These are phyloP conservation scores for Coffea humblotiana DNA, from an alignment of 305 asterid genomes.

Conservation along the genomic window DNA sequence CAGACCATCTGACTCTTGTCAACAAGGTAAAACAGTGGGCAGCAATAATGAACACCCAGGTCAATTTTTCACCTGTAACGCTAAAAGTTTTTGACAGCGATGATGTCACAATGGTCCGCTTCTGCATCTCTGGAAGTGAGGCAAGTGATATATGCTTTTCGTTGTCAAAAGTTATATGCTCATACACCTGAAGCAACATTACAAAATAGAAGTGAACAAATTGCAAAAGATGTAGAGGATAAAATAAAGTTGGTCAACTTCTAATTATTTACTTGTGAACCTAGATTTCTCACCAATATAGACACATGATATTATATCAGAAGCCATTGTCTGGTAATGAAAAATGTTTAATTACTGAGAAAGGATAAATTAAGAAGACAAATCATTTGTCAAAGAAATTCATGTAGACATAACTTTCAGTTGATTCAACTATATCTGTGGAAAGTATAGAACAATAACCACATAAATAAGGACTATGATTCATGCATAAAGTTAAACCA, in stretches of 20 bases:
- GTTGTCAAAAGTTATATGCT: slow-evolving; percentile 71
- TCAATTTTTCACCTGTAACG: slow-evolving; percentile 57
- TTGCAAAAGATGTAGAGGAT: neutral
- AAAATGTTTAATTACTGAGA: neutral
- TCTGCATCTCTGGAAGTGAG: slow-evolving; percentile 80
- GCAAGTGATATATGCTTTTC: slow-evolving; percentile 66
- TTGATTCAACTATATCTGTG: neutral
- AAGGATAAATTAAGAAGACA: neutral
- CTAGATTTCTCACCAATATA: neutral
- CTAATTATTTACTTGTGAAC: neutral
- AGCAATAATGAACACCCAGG: neutral
- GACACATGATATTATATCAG: neutral
- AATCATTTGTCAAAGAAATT: neutral
- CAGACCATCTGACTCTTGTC: neutral
- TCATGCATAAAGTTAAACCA: neutral
- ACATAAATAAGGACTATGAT: neutral
- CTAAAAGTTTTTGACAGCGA: slow-evolving; percentile 84
- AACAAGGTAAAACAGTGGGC: too few species aligned
- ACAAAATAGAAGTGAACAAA: neutral
- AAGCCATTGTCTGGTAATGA: neutral
- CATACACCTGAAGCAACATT: slow-evolving; percentile 58
- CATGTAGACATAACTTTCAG: neutral
- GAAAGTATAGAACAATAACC: neutral
- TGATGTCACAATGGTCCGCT: slow-evolving; percentile 71
- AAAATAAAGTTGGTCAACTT: neutral